Conservation (phyloP, 1,284 basidiomycete species). For the Pterulicium gracile region DNA sequence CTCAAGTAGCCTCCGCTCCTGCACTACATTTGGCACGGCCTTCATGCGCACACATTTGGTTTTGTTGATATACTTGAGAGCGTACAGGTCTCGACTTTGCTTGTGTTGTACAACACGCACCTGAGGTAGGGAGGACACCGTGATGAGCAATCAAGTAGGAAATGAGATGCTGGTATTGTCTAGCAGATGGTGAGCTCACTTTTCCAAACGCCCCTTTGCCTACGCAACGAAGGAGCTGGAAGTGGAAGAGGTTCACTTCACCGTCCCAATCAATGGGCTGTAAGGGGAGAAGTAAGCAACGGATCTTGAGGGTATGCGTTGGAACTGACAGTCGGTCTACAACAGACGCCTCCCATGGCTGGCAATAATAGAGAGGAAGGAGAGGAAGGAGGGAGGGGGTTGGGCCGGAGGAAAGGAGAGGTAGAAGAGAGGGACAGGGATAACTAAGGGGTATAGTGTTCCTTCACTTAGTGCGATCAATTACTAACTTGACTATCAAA, state of each 20-base stretch:
- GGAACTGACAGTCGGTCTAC: conserved; percentile 22
- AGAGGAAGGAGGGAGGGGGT: conserved; percentile 9
- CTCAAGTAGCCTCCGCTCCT: conserved; percentile 86
- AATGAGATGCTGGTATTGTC: conserved; percentile 2
- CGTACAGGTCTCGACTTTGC: conserved; percentile 89
- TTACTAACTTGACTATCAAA: too few relatives aligned
- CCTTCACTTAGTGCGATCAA: too few relatives aligned
- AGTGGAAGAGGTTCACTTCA: conserved; percentile 96
- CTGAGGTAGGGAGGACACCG: conserved; percentile 38
- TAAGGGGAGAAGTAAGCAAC: conserved; percentile 21
- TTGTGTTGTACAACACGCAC: conserved; percentile 99
- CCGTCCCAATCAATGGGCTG: conserved; percentile 98
- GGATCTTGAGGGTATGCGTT: not conserved
- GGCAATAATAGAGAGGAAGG: conserved; percentile 21
- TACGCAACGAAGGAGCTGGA: conserved; percentile 86
- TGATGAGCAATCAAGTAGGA: conserved; percentile 1
- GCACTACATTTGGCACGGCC: conserved; percentile 93
- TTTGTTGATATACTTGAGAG: conserved; percentile 99
- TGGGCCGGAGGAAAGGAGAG: not conserved
- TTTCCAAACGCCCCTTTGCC: conserved; percentile 99
- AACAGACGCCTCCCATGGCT: conserved; percentile 29
- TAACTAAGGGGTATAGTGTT: not conserved
- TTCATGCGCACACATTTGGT: conserved; percentile 97
- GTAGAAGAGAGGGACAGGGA: not conserved
- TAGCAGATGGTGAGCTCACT: conserved; percentile 35